Evolutionary conservation across 768 basidiomycete species (phyloP), one percentile per base, ranked within the genome.

Genomic region (Trametes punicea): DNA sequence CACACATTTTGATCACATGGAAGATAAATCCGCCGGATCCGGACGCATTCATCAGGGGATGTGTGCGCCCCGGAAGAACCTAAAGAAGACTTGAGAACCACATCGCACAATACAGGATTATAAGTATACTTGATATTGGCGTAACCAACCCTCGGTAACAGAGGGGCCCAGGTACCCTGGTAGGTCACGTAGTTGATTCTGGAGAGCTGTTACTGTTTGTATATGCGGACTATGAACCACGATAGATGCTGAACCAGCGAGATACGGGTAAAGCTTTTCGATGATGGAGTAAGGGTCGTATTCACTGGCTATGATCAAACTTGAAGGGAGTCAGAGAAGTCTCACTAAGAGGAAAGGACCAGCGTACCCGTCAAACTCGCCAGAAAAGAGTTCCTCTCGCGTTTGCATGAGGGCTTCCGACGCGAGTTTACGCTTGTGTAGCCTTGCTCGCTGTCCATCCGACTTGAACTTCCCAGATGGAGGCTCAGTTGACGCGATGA

Each of bases 41-140:
- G 20, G 90, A 87, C 56, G 85, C 90, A 53, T 78, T 86, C 97
- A 99, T 98, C 61, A 82, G 84, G 3, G 97, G 97, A 74, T 99
- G 97, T 36, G 92, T 96, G 31, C 97, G 81, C 21, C 97, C 96
- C 21, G 97, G 97, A n/a, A 99, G 77, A 15, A 94, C 87, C 74
- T 82, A 54, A 7, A 36, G 20, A 52, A 8, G 18, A 42, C n/a
- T 57, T 36, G n/a, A 34, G 18, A 46, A 26, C 20, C 36, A 18
- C 3, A 31, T 23, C 13, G 2, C 8, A 34, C 10, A 15, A 33
- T 23, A 2, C 13, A 23, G 5, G 11, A 30, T 34, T 27, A 21
- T 25, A 41, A 25, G n/a, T 48, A n/a, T 56, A 83, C 83, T 69
- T 98, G 96, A 73, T 98, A 99, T 60, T 83, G 81, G 26, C 96